A percentile compares a stretch with the other conserved stretches of the same genome.
Conservation (phyloP, 2,329 filamentous ascomycete genomes). For the Xylariaceae sp. region DNA sequence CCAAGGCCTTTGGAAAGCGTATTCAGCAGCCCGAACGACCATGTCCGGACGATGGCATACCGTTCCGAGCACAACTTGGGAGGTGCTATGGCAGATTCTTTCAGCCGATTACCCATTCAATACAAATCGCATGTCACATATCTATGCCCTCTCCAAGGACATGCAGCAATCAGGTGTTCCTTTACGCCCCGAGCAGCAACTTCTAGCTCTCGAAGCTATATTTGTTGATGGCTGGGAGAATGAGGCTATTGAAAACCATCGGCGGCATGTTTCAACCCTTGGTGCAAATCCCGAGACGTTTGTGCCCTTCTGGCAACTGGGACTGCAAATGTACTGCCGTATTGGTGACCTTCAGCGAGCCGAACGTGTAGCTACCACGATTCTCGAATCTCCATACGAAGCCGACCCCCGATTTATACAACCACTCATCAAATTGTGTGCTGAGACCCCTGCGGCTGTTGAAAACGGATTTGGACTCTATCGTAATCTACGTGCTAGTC, state of each 20-base stretch:
- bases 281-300: conserved; percentile 56
- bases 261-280: conserved; percentile 60
- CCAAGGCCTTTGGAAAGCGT: conserved; percentile 53
- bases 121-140: conserved; percentile 64
- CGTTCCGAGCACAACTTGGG: conserved; percentile 67
- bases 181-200: conserved; percentile 63
- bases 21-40: conserved; percentile 53
- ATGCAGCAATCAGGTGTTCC: conserved; percentile 65
- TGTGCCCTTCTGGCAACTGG: conserved; percentile 67
- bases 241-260: conserved; percentile 70
- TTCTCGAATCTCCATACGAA: conserved; percentile 54
- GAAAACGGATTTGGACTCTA: conserved; percentile 73
- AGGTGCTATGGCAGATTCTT: conserved; percentile 69
- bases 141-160: conserved; percentile 69
- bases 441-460: conserved; percentile 55
- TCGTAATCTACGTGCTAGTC: conserved; percentile 64
- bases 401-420: conserved; percentile 65
- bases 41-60: conserved; percentile 56
- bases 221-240: conserved; percentile 67
- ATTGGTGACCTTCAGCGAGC: conserved; percentile 65
- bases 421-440: conserved; percentile 73
- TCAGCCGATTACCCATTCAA: conserved; percentile 58
- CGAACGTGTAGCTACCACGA: conserved; percentile 59
- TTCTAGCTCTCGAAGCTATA: conserved; percentile 73
- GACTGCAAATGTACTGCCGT: conserved; percentile 68